These are phyloP conservation scores for Gliomastix tumulicola DNA, from an alignment of 2,329 filamentous ascomycete species.

Conservation along the genomic window DNA sequence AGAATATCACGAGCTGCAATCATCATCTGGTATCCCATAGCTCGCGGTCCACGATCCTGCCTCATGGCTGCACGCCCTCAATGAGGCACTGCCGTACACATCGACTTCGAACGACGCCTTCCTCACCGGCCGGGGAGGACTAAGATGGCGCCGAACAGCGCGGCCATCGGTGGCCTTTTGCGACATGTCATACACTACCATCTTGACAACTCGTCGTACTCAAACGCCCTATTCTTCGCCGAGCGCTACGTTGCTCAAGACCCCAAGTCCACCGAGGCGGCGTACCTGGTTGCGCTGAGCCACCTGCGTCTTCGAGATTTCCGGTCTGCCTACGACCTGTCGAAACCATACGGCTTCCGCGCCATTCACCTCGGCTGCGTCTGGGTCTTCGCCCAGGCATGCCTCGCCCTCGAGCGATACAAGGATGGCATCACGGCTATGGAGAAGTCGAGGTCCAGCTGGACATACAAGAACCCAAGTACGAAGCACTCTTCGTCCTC, in stretches of 20 bases:
- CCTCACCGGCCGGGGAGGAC: neutral
- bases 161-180: constrained; percentile 43
- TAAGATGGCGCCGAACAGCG: constrained; percentile 45
- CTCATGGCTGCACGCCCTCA: constrained; percentile 6
- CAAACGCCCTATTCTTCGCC: constrained; percentile 91
- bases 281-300: constrained; percentile 78
- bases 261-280: constrained; percentile 69
- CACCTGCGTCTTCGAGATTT: constrained; percentile 76
- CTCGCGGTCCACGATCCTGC: no score
- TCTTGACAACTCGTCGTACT: constrained; percentile 82
- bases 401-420: constrained; percentile 69
- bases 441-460: constrained; percentile 73
- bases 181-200: constrained; percentile 59
- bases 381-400: constrained; percentile 88
- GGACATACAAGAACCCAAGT: constrained; percentile 69
- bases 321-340: constrained; percentile 79
- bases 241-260: constrained; percentile 82
- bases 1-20: no score
- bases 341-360: constrained; percentile 62
- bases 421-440: constrained; percentile 77
- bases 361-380: constrained; percentile 78
- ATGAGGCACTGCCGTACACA: constrained; percentile 3
- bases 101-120: constrained; percentile 1
- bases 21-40: no score
- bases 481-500: constrained; percentile 76